A percentile compares a stretch with the other conserved stretches of the same genome.
These are phyloP conservation scores for Auricularia cornea DNA, from an alignment of 768 basidiomycete species.

Conservation along the genomic window DNA sequence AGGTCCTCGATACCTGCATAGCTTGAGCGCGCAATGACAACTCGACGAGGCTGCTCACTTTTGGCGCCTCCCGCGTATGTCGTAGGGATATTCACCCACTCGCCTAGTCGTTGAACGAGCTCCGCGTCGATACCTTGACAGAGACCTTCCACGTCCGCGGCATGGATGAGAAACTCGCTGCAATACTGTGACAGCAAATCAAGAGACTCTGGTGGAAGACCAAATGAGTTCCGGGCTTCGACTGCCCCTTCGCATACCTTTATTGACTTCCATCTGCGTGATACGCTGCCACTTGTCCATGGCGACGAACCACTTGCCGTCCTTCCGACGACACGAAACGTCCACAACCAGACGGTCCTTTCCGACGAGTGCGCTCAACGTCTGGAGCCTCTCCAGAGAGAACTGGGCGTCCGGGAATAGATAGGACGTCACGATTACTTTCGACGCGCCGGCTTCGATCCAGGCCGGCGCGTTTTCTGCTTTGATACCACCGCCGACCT, in stretches of 20 bases:
- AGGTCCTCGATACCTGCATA: constrained; percentile 69
- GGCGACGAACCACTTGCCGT: constrained; percentile 78
- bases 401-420: constrained; percentile 84
- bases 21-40: neutral
- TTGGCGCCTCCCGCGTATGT: constrained; percentile 97
- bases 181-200: constrained; percentile 71
- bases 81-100: constrained; percentile 86
- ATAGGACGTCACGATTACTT: constrained; percentile 96
- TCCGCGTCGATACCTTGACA: constrained; percentile 94
- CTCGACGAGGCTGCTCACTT: constrained; percentile 36
- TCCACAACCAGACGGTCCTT: constrained; percentile 90
- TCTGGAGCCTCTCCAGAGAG: constrained; percentile 59
- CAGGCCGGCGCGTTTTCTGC: constrained; percentile 72
- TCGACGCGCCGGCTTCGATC: constrained; percentile 84
- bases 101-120: constrained; percentile 71
- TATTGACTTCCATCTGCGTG: constrained; percentile 86
- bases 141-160: constrained; percentile 97
- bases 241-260: constrained; percentile 62
- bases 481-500: constrained; percentile 91
- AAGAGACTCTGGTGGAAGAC: constrained; percentile 56
- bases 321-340: constrained; percentile 75
- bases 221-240: neutral
- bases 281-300: constrained; percentile 99
- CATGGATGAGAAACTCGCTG: constrained; percentile 93
- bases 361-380: constrained; percentile 55